phyloP scores from a whole-genome alignment of 805 yeast genomes.

The Hanseniaspora meyeri region DNA sequence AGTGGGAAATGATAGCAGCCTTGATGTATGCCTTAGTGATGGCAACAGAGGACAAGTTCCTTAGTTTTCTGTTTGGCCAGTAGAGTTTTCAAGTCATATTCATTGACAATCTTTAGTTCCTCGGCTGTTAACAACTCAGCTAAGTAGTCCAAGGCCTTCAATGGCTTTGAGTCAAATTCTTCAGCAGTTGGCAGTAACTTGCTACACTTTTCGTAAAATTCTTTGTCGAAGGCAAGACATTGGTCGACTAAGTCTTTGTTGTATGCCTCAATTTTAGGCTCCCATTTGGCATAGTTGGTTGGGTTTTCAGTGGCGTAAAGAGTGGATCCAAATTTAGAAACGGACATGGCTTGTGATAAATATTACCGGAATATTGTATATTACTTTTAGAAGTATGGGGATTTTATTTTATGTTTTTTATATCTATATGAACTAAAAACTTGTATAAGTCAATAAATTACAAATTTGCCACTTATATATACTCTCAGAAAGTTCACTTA shows the following conservation, averaged over 20 bases:
- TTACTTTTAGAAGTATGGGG: too few relatives aligned
- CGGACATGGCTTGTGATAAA: neutral
- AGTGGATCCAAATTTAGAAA: constrained; percentile 7
- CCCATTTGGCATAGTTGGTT: constrained; percentile 13
- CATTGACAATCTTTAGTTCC: constrained; percentile 35
- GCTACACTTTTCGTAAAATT: constrained; percentile 17
- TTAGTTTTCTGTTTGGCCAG: constrained; percentile 36
- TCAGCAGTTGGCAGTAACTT: constrained; percentile 18
- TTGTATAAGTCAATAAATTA: too few relatives aligned
- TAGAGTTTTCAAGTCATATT: constrained; percentile 31
- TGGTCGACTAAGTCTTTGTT: constrained; percentile 19
- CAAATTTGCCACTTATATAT: too few relatives aligned
- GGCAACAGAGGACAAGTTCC: constrained; percentile 36
- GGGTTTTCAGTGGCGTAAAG: constrained; percentile 14
- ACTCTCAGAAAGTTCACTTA: too few relatives aligned
- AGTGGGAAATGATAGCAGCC: constrained; percentile 52
- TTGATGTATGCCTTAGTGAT: constrained; percentile 54
- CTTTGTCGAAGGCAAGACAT: constrained; percentile 19
- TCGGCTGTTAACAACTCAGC: constrained; percentile 20
- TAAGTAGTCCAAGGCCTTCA: constrained; percentile 18
- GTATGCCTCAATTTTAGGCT: constrained; percentile 19
- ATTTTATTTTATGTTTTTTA: neutral
- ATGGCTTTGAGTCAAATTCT: constrained; percentile 20
- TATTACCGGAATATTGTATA: neutral
- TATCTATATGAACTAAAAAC: too few relatives aligned